phyloP scores from a whole-genome alignment of 768 basidiomycete genomes.

The Serendipita vermifera region DNA sequence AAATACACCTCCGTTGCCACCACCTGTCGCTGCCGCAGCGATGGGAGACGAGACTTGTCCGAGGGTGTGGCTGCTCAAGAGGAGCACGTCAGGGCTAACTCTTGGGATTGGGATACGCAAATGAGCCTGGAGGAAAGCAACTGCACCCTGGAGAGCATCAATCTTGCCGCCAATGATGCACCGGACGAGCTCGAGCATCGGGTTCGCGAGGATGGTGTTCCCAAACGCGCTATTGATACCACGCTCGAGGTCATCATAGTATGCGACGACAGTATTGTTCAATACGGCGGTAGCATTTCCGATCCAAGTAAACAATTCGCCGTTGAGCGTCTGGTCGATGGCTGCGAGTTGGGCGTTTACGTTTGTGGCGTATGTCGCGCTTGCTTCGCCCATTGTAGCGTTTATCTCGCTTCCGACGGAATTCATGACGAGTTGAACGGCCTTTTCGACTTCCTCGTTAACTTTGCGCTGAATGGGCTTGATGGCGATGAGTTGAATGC shows the following conservation, averaged over 20 bases:
- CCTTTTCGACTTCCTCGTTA: slow-evolving; percentile 44
- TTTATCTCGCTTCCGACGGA: slow-evolving; percentile 68
- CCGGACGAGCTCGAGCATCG: slow-evolving; percentile 72
- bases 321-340: slow-evolving; percentile 67
- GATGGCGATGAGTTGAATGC: slow-evolving; percentile 75
- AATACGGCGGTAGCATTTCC: slow-evolving; percentile 77
- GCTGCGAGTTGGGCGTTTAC: slow-evolving; percentile 61
- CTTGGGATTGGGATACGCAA: slow-evolving; percentile 67
- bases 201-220: slow-evolving; percentile 65
- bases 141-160: slow-evolving; percentile 68
- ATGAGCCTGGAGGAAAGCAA: slow-evolving; percentile 86
- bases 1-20: slow-evolving; percentile 40
- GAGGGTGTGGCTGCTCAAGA: slow-evolving; percentile 59
- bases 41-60: slow-evolving; percentile 69
- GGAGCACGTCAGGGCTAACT: slow-evolving; percentile 59
- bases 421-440: slow-evolving; percentile 51
- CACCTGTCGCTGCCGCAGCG: slow-evolving; percentile 66
- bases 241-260: slow-evolving; percentile 75
- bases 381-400: slow-evolving; percentile 69
- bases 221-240: slow-evolving; percentile 70
- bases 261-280: slow-evolving; percentile 71
- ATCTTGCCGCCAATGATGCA: slow-evolving; percentile 88
- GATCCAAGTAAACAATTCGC: slow-evolving; percentile 89
- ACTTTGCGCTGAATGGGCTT: slow-evolving; percentile 60
- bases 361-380: slow-evolving; percentile 56